Base-by-base conservation (phyloP, 306 rosid species). In the Begonia masoniana region DNA sequence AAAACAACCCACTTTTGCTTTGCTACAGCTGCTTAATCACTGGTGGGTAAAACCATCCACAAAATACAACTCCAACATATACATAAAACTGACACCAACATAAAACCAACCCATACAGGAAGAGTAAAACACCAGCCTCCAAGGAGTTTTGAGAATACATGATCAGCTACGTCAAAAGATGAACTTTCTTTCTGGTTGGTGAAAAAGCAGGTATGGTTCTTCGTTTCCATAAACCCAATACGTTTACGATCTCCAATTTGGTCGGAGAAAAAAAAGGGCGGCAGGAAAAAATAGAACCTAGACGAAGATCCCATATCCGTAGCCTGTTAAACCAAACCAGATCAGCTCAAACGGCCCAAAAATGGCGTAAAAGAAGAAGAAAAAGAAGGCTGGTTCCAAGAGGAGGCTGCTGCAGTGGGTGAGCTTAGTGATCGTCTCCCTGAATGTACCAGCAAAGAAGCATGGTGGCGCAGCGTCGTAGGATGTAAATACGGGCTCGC, bases 391-490 rank as follows among this genome's bases (percentile, higher is more conserved):
- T 13, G 11, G 1, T 39, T 21, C 24, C 24, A 21, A 21, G 4
- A 21, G 24, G 24, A 21, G 24, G 24, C 24, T 21, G 24, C 24
- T n/a, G 24, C 24, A 21, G 24, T 21, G 39, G 36, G 8, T 31
- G 39, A 31, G 39, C 39, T 31, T 15, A n/a, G 16, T 50, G 17
- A 50, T 59, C 96, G 31, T 91, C 99, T 75, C 96, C 96, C 16
- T 83, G 84, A 56, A 91, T 79, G 62, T 86, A 91, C 88, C 92
- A 91, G 67, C 99, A 91, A 12, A 83, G 88, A 42, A 91, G 96
- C 92, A 86, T 81, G 67, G 94, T 86, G 61, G 99, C 99, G 59
- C 99, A 91, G 16, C 95, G 78, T 9, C 96, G 88, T 1, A 91
- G 71, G 51, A 91, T 91, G 69, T 91, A 91, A 13, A 91, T 71